A percentile compares a stretch with the other conserved stretches of the same genome.
Conservation (phyloP, 2,329 filamentous ascomycete species). For the Capronia coronata region DNA sequence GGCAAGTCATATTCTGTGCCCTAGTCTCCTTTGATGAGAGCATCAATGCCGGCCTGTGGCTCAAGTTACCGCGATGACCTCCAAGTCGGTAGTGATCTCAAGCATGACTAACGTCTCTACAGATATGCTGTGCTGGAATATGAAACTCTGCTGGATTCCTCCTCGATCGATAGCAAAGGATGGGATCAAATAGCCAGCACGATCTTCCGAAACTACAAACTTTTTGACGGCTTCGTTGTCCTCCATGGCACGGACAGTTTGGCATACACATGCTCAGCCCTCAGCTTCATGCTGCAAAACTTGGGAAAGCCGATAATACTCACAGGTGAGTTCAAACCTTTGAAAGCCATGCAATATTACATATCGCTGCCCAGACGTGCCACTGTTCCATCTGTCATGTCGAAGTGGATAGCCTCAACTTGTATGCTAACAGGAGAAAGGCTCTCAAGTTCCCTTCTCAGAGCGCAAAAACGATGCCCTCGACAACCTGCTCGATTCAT, state of each 20-base stretch:
- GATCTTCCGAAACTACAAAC: constrained; percentile 76
- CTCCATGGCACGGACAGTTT: constrained; percentile 87
- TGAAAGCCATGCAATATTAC: too few species aligned
- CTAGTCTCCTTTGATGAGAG: background rate
- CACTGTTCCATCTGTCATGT: background rate
- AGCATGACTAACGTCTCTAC: constrained; percentile 1
- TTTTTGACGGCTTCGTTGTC: constrained; percentile 86
- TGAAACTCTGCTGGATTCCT: constrained; percentile 75
- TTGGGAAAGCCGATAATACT: constrained; percentile 86
- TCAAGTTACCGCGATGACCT: background rate
- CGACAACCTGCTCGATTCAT: constrained; percentile 75
- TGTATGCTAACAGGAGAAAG: constrained; percentile 29
- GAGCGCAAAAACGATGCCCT: constrained; percentile 85
- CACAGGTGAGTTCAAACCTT: constrained; percentile 50
- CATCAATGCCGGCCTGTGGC: background rate
- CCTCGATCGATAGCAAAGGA: constrained; percentile 76
- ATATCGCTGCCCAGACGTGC: too few species aligned
- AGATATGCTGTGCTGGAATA: constrained; percentile 77
- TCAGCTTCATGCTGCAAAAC: constrained; percentile 89
- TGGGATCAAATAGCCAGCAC: constrained; percentile 78
- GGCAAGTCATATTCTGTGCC: constrained; percentile 33
- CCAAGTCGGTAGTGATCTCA: background rate
- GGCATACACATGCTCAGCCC: constrained; percentile 79
- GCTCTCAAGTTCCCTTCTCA: constrained; percentile 78
- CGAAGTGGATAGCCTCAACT: background rate